Conservation (phyloP, 192 early-diverging fungal genomes). For the Jimgerdemannia flammicorona region DNA sequence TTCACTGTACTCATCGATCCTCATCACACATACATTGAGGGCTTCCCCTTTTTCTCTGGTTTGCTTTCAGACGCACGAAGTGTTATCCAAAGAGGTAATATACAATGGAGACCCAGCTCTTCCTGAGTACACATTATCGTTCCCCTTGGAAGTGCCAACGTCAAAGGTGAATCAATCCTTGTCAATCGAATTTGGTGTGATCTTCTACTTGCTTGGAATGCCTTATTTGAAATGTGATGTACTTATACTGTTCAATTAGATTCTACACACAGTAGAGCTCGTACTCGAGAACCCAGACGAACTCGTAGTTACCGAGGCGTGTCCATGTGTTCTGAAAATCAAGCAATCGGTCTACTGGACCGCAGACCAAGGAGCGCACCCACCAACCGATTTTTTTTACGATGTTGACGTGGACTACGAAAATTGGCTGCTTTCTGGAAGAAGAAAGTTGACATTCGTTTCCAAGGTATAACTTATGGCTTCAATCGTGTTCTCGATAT, state of each 20-base stretch:
- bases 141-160: conserved; percentile 39
- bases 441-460: conserved; percentile 49
- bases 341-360: conserved; percentile 52
- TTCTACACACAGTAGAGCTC: conserved; percentile 51
- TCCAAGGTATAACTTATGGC: conserved; percentile 43
- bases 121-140: conserved; percentile 21
- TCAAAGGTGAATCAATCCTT: conserved; percentile 26
- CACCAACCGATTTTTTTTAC: conserved; percentile 45
- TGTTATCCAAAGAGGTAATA: conserved; percentile 38
- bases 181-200: neutral
- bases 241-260: conserved; percentile 17
- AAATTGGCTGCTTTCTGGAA: conserved; percentile 65
- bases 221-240: neutral
- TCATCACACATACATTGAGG: too few relatives aligned
- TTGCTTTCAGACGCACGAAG: conserved; percentile 34
- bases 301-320: conserved; percentile 49
- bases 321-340: conserved; percentile 50
- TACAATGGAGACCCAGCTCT: conserved; percentile 11
- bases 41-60: too few relatives aligned
- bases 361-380: conserved; percentile 4
- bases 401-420: conserved; percentile 63
- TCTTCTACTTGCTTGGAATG: neutral
- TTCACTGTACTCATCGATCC: too few relatives aligned
- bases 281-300: conserved; percentile 30
- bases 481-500: too few relatives aligned